phyloP scores from a whole-genome alignment of 495 filamentous ascomycete genomes.

The Peziza echinospora region DNA sequence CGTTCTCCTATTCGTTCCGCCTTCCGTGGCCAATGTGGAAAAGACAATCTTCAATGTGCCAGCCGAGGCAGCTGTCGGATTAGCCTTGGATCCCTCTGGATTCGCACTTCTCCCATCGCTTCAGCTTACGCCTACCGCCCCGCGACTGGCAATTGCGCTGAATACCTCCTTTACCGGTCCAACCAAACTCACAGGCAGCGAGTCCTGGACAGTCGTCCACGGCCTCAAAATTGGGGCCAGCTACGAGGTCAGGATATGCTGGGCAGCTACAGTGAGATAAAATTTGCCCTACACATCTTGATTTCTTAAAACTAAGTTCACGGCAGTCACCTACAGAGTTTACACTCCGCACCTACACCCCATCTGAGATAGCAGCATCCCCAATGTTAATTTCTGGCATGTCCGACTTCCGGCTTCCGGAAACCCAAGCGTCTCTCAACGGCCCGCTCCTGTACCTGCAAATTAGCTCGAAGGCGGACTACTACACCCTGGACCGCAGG shows the following conservation, averaged over 20 bases:
- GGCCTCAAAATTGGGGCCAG: slow-evolving; percentile 47
- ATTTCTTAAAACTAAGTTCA: not conserved
- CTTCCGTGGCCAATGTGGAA: slow-evolving; percentile 52
- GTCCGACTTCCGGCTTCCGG: no score
- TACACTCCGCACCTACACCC: slow-evolving; percentile 36
- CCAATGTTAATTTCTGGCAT: no score
- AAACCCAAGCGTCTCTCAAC: no score
- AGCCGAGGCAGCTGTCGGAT: slow-evolving; percentile 21
- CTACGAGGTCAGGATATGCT: slow-evolving; percentile 87
- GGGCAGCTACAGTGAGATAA: slow-evolving; percentile 86
- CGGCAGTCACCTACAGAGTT: slow-evolving; percentile 75
- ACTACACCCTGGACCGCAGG: slow-evolving; percentile 46
- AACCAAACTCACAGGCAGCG: slow-evolving; percentile 27
- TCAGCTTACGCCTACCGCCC: slow-evolving; percentile 24
- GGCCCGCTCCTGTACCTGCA: slow-evolving; percentile 67
- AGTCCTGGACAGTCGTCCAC: slow-evolving; percentile 70
- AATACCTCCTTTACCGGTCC: slow-evolving; percentile 12
- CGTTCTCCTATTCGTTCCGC: slow-evolving; percentile 14
- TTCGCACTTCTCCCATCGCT: no score
- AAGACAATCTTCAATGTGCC: slow-evolving; percentile 63
- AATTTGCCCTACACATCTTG: slow-evolving; percentile 21
- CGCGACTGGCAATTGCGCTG: slow-evolving; percentile 6
- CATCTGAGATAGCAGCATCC: slow-evolving; percentile 7
- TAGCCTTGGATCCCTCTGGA: no score
- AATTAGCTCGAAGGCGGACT: slow-evolving; percentile 58